A percentile compares a stretch with the other conserved stretches of the same genome.
phyloP scores from a whole-genome alignment of 805 yeast genomes.

The Kregervanrija pseudodelftensis region DNA sequence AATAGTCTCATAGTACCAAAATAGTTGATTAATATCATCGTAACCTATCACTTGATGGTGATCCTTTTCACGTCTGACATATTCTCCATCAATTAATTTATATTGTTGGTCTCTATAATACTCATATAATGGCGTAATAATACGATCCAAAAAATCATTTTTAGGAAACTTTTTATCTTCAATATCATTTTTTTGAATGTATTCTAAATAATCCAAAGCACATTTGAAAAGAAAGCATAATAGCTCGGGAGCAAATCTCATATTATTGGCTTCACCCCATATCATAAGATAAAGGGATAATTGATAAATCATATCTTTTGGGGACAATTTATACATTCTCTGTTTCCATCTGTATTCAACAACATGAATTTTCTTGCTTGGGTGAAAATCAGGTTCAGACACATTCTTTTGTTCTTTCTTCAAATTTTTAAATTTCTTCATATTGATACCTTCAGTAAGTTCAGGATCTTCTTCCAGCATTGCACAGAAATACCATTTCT shows the following conservation, averaged over 20 bases:
- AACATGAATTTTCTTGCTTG: slow-evolving; percentile 43
- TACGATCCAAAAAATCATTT: slow-evolving; percentile 29
- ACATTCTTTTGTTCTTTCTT: slow-evolving; percentile 44
- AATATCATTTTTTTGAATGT: slow-evolving; percentile 24
- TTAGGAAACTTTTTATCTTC: slow-evolving; percentile 9
- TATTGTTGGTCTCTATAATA: slow-evolving; percentile 66
- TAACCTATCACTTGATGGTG: slow-evolving; percentile 55
- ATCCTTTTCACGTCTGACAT: slow-evolving; percentile 60
- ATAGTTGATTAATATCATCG: slow-evolving; percentile 46
- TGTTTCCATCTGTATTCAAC: slow-evolving; percentile 79
- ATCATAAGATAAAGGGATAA: slow-evolving; percentile 54
- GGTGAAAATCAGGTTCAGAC: slow-evolving; percentile 17
- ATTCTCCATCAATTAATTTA: slow-evolving; percentile 45
- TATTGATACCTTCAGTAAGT: slow-evolving; percentile 49
- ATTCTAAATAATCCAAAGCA: slow-evolving; percentile 42
- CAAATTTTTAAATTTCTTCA: slow-evolving; percentile 49
- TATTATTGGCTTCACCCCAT: slow-evolving; percentile 77
- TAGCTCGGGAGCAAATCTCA: slow-evolving; percentile 44
- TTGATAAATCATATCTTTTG: slow-evolving; percentile 56
- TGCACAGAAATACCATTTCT: slow-evolving; percentile 90
- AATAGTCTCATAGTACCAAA: slow-evolving; percentile 39
- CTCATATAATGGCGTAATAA: slow-evolving; percentile 44
- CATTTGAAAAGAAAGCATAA: slow-evolving; percentile 50
- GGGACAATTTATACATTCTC: slow-evolving; percentile 48
- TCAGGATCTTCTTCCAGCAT: slow-evolving; percentile 71